Evolutionary conservation across 202 grass and related monocot species (phyloP), one percentile per base, ranked within the genome.

Genomic region (Eragrostis tef): DNA sequence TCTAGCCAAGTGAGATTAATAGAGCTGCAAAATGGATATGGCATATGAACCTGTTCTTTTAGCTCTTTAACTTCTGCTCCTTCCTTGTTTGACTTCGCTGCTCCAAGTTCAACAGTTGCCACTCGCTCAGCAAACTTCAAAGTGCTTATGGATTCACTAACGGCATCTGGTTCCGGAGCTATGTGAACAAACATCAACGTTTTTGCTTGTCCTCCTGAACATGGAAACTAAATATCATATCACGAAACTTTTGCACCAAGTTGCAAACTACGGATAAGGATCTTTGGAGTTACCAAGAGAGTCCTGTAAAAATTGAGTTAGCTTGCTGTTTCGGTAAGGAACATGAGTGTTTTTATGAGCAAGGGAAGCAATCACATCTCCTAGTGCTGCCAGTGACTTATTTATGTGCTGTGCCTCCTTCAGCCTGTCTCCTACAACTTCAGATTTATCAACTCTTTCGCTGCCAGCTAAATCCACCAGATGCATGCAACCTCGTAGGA

Each of bases 111-210:
- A 76, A 98, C 74, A 17, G 85, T 87, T 4, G 96, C 88, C 57
- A 95, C 96, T 50, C 96, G 61, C 67, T 98, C 96, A 16, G 96
- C 96, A 20, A 98, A 98, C 71, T 98, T 95, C 52, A 98, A 82
- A 64, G 96, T 98, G 85, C 96, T 93, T 71, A 98, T 45, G 49
- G 88, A 95, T 86, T 98, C 96, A 42, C 90, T 84, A 74, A 95
- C 3, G 5, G 96, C 92, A 59, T 98, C 92, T 2, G 69, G 82
- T 64, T 98, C 96, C 47, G 96, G 90, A 67, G 86, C 90, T 78
- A 98, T 95, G 85, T 98, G 95, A 75, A 98, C 67, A 85, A 98
- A 98, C 95, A 98, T 98, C 72, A 98, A 81, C 15, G 95, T 95
- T 80, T 98, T 98, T 49, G 94, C 94, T 78, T 94, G 94, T 58